phyloP scores from a whole-genome alignment of 1,139 yeast genomes.

The Debaryomycetaceae sp. region DNA sequence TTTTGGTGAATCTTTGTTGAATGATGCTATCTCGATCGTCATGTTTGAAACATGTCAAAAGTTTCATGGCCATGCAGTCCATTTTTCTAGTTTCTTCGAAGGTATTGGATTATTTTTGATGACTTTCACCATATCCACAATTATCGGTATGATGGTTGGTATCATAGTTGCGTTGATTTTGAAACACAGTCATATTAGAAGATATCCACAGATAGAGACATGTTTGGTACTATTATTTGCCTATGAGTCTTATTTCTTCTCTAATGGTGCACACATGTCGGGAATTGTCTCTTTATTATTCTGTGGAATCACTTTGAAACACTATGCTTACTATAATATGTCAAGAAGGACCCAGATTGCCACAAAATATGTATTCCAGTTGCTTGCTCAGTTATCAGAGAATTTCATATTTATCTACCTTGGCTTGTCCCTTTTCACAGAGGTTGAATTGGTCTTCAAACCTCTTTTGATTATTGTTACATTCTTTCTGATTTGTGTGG shows the following conservation, averaged over 20 bases:
- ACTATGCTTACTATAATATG: slow-evolving; percentile 97
- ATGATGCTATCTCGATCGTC: slow-evolving; percentile 97
- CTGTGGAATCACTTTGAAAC: slow-evolving; percentile 95
- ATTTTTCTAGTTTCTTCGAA: slow-evolving; percentile 76
- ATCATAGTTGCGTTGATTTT: slow-evolving; percentile 82
- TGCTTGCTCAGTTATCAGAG: slow-evolving; percentile 91
- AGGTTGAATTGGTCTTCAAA: slow-evolving; percentile 90
- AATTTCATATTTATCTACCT: slow-evolving; percentile 94
- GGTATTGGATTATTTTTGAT: slow-evolving; percentile 92
- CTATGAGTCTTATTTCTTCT: slow-evolving; percentile 93
- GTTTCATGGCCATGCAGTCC: slow-evolving; percentile 81
- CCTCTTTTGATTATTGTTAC: slow-evolving; percentile 90
- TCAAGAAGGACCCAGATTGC: slow-evolving; percentile 96
- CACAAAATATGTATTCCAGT: slow-evolving; percentile 88
- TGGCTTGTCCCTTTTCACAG: slow-evolving; percentile 92
- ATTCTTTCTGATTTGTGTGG: slow-evolving; percentile 84
- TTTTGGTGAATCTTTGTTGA: slow-evolving; percentile 91
- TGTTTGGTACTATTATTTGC: slow-evolving; percentile 89
- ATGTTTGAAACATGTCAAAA: slow-evolving; percentile 99
- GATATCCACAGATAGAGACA: slow-evolving; percentile 95
- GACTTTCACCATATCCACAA: slow-evolving; percentile 89
- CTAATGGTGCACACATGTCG: slow-evolving; percentile 99
- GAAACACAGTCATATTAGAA: slow-evolving; percentile 87
- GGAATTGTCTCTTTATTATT: slow-evolving; percentile 94
- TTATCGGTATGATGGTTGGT: slow-evolving; percentile 88